These are phyloP conservation scores for Microascus cirrosus DNA, from an alignment of 2,329 filamentous ascomycete species.

Conservation along the genomic window DNA sequence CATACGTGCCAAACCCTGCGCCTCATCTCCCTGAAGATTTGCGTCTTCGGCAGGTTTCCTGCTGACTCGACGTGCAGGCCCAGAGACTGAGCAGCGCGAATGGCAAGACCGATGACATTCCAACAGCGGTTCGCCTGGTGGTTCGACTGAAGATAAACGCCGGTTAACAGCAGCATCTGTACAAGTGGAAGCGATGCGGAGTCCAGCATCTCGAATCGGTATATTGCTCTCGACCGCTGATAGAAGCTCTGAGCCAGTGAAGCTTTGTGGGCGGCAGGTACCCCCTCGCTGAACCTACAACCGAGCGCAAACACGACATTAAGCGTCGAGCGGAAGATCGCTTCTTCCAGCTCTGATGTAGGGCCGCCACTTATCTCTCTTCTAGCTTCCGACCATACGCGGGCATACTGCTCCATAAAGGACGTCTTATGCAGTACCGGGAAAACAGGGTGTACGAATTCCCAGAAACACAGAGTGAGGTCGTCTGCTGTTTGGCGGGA, in stretches of 20 bases:
- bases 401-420: conserved; percentile 7
- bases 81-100: conserved; percentile 14
- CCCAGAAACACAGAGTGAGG: conserved; percentile 7
- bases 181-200: conserved; percentile 9
- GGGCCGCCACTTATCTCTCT: background rate
- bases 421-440: conserved; percentile 7
- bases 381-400: conserved; percentile 3
- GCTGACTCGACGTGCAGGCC: conserved; percentile 11
- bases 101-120: conserved; percentile 14
- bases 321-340: conserved; percentile 2
- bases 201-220: conserved; percentile 6
- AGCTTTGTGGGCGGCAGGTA: conserved; percentile 4
- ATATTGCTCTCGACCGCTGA: background rate
- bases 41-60: background rate
- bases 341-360: background rate
- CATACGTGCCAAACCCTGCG: background rate
- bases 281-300: conserved; percentile 7
- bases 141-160: conserved; percentile 14
- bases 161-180: conserved; percentile 13
- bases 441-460: conserved; percentile 10
- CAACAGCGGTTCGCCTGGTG: conserved; percentile 12
- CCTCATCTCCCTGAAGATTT: background rate
- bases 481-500: conserved; percentile 4
- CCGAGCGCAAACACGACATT: conserved; percentile 15
- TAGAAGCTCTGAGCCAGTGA: background rate